These are phyloP conservation scores for Canna indica DNA, from an alignment of 176 grass and related monocot genomes.

Conservation along the genomic window DNA sequence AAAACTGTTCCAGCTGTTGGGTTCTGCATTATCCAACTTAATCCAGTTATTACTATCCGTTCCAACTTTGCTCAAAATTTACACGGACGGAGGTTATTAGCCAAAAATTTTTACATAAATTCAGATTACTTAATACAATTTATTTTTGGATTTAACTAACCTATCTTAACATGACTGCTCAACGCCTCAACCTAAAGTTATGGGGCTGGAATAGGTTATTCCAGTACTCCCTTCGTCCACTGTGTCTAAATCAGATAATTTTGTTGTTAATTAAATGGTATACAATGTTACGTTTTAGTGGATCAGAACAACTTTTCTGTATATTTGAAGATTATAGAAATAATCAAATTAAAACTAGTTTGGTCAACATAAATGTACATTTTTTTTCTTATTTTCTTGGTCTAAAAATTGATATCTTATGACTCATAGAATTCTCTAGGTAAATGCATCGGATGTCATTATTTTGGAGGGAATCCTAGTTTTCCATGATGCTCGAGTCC, in stretches of 20 bases:
- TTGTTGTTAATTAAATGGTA: background rate
- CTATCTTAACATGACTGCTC: background rate
- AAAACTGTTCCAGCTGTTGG: background rate
- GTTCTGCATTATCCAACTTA: background rate
- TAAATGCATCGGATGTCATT: constrained; percentile 96
- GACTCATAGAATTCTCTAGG: constrained; percentile 38
- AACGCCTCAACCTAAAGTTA: background rate
- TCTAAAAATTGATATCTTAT: background rate
- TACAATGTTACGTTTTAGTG: too few species aligned
- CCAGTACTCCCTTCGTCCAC: background rate
- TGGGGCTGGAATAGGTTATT: background rate
- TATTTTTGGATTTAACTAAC: background rate
- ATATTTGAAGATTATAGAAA: too few species aligned
- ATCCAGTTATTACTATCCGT: background rate
- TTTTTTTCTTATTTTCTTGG: background rate
- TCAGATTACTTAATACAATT: too few species aligned
- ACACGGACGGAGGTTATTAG: too few species aligned
- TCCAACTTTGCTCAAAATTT: background rate
- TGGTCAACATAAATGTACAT: too few species aligned
- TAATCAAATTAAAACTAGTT: too few species aligned
- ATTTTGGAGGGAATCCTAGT: constrained; percentile 99
- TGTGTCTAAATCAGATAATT: background rate
- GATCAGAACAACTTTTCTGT: too few species aligned
- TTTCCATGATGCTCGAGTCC: constrained; percentile 90
- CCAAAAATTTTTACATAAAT: too few species aligned